Conservation (phyloP, 495 filamentous ascomycete species). For the Elasticomyces elasticus region DNA sequence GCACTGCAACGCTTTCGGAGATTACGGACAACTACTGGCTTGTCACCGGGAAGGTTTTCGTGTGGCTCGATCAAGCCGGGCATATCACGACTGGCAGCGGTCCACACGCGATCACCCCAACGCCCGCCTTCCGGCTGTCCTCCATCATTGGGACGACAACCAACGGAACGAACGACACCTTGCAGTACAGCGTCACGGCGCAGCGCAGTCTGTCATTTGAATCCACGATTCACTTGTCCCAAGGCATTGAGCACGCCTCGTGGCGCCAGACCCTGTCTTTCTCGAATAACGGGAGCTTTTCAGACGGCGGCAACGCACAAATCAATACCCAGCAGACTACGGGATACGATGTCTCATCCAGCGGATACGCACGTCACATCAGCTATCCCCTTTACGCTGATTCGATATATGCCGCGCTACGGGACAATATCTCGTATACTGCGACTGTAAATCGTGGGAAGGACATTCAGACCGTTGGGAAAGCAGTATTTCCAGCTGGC, state of each 20-base stretch:
- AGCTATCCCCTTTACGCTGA: conserved; percentile 56
- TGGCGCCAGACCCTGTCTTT: conserved; percentile 53
- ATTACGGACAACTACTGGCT: conserved; percentile 66
- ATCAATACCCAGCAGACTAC: conserved; percentile 50
- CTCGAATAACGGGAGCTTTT: conserved; percentile 49
- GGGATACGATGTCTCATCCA: conserved; percentile 46
- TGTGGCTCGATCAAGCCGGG: conserved; percentile 49
- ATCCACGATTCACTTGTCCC: conserved; percentile 41
- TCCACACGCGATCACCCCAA: conserved; percentile 31
- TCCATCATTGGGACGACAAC: conserved; percentile 33
- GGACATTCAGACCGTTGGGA: conserved; percentile 41
- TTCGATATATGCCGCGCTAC: conserved; percentile 34
- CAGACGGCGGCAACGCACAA: conserved; percentile 50
- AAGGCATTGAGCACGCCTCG: conserved; percentile 30
- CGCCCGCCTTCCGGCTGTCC: conserved; percentile 34
- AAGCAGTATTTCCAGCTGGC: conserved; percentile 51
- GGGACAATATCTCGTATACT: conserved; percentile 48
- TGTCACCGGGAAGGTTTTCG: conserved; percentile 72
- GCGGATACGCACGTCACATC: conserved; percentile 41
- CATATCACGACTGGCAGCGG: conserved; percentile 43
- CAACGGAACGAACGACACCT: conserved; percentile 50
- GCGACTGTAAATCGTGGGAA: conserved; percentile 53
- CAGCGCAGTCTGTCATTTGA: conserved; percentile 46
- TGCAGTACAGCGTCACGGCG: conserved; percentile 50
- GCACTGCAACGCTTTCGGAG: conserved; percentile 43